Percentiles rank a stretch among this genome's conserved stretches.
These are phyloP conservation scores for Secale cereale DNA, from an alignment of 176 grass and related monocot species.

Conservation along the genomic window DNA sequence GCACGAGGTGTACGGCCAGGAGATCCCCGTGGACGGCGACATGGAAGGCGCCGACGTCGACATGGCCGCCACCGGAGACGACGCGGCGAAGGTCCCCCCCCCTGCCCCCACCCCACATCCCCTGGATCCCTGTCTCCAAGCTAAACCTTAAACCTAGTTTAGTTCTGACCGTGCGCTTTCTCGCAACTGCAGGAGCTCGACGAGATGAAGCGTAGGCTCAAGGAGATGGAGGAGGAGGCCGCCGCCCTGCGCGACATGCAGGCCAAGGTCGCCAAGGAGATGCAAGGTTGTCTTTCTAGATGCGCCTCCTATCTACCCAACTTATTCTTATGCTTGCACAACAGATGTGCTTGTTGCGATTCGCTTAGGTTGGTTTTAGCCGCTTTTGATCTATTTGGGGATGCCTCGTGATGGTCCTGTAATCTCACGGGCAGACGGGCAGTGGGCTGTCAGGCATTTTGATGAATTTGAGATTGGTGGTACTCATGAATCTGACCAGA, in stretches of 20 bases:
- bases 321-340: no score
- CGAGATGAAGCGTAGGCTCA: constrained; percentile 70
- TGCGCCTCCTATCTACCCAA: not conserved
- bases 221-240: constrained; percentile 83
- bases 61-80: constrained; percentile 39
- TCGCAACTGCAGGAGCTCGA: constrained; percentile 54
- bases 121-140: not conserved
- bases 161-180: constrained; percentile 2
- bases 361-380: not conserved
- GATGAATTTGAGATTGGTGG: not conserved
- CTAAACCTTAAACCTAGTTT: constrained; percentile 39
- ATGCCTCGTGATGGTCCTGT: not conserved
- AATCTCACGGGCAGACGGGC: not conserved
- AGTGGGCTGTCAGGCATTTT: not conserved
- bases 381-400: not conserved
- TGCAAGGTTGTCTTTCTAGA: constrained; percentile 51
- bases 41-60: constrained; percentile 66
- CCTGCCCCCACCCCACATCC: not conserved
- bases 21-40: constrained; percentile 74
- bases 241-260: constrained; percentile 75
- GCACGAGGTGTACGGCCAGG: constrained; percentile 73
- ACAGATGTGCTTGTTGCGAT: not conserved
- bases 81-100: constrained; percentile 39
- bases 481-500: not conserved
- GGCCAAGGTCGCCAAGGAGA: constrained; percentile 78